phyloP scores from a whole-genome alignment of 129 eudicot genomes.

The Flaveria linearis region DNA sequence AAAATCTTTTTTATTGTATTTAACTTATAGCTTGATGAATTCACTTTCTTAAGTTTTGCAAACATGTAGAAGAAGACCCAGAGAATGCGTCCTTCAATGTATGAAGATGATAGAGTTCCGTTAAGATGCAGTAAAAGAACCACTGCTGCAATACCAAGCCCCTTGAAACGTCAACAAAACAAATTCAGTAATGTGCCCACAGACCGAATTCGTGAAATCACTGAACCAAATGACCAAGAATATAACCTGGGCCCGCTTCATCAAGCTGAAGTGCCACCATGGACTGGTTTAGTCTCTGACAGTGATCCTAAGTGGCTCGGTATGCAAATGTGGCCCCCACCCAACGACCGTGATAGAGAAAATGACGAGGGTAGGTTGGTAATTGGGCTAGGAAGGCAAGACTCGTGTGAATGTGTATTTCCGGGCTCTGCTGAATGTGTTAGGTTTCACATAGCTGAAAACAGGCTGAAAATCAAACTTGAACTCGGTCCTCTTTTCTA shows the following conservation, averaged over 20 bases:
- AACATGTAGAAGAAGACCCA: constrained; percentile 57
- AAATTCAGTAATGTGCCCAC: constrained; percentile 11
- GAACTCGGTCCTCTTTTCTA: constrained; percentile 66
- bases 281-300: constrained; percentile 53
- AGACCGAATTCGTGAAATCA: constrained; percentile 1
- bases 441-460: constrained; percentile 81
- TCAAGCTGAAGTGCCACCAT: constrained; percentile 70
- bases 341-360: constrained; percentile 17
- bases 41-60: constrained; percentile 9
- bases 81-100: constrained; percentile 77
- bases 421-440: constrained; percentile 67
- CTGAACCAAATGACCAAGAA: constrained; percentile 29
- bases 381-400: constrained; percentile 55
- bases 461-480: constrained; percentile 51
- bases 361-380: constrained; percentile 9
- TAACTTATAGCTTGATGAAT: not conserved
- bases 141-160: constrained; percentile 32
- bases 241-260: constrained; percentile 49
- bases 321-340: constrained; percentile 61
- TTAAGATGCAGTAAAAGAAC: constrained; percentile 49
- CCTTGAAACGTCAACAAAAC: constrained; percentile 31
- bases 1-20: not conserved
- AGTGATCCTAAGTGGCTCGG: constrained; percentile 91
- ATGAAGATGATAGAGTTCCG: constrained; percentile 49
- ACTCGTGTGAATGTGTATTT: constrained; percentile 49